Conservation (phyloP, 441 rosid genomes). For the Populus hybrid region DNA sequence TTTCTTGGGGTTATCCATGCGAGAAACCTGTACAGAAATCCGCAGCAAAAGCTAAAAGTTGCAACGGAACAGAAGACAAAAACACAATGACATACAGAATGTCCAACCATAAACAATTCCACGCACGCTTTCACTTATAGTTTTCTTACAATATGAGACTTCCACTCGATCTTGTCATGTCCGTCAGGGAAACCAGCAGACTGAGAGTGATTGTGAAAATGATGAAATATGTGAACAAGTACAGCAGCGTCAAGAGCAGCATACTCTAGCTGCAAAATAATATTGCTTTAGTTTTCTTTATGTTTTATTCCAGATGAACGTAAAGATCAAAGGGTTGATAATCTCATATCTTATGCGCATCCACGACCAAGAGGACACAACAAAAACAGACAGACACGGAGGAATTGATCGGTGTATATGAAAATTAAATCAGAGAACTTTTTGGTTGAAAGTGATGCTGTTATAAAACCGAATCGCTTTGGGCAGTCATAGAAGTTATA, state of each 20-base stretch:
- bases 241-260: slow-evolving; percentile 69
- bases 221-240: slow-evolving; percentile 67
- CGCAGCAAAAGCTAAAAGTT: neutral
- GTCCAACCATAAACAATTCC: neutral
- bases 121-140: neutral
- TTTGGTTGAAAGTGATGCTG: neutral
- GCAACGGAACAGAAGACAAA: too few species aligned
- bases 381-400: neutral
- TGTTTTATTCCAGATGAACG: neutral
- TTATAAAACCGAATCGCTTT: neutral
- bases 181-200: slow-evolving; percentile 35
- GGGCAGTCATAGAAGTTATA: neutral
- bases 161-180: slow-evolving; percentile 59
- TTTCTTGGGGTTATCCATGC: slow-evolving; percentile 44
- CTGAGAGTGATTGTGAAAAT: slow-evolving; percentile 41
- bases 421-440: neutral
- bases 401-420: slow-evolving; percentile 23
- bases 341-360: slow-evolving; percentile 39
- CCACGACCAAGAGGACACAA: neutral
- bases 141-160: slow-evolving; percentile 70
- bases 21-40: slow-evolving; percentile 42
- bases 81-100: neutral
- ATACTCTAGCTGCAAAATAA: slow-evolving; percentile 72
- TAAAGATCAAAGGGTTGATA: slow-evolving; percentile 24
- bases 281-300: slow-evolving; percentile 24